Conservation (phyloP, 306 rosid genomes). For the Fragaria vesca region DNA sequence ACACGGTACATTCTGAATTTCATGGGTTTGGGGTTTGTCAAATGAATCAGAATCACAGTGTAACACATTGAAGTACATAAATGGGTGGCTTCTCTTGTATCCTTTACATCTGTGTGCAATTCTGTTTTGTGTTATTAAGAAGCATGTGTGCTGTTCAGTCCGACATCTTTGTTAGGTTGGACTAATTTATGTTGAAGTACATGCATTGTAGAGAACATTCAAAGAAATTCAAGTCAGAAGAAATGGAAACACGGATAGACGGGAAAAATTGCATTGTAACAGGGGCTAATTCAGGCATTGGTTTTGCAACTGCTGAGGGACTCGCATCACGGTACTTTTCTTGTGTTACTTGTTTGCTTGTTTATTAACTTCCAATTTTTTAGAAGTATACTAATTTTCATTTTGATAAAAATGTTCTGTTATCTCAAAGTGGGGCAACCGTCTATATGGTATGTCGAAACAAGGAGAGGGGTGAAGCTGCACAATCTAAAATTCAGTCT, state of each 20-base stretch:
- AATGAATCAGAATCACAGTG: neutral
- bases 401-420: neutral
- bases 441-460: conserved; percentile 85
- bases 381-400: neutral
- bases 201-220: conserved; percentile 60
- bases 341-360: conserved; percentile 15
- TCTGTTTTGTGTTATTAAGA: neutral
- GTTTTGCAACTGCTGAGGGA: conserved; percentile 82
- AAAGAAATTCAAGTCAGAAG: conserved; percentile 72
- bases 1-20: neutral
- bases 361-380: neutral
- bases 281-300: conserved; percentile 97
- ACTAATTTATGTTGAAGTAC: conserved; percentile 12
- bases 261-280: conserved; percentile 91
- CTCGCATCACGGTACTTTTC: conserved; percentile 72
- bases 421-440: conserved; percentile 66
- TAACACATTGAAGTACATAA: neutral
- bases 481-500: conserved; percentile 66
- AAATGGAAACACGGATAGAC: conserved; percentile 46
- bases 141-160: neutral
- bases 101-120: neutral
- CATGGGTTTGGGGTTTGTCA: neutral
- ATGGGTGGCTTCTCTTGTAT: neutral
- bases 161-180: neutral
- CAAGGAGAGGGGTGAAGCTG: conserved; percentile 87